phyloP scores from a whole-genome alignment of 108 stramenopile genomes.

The Schizochytrium sp. region DNA sequence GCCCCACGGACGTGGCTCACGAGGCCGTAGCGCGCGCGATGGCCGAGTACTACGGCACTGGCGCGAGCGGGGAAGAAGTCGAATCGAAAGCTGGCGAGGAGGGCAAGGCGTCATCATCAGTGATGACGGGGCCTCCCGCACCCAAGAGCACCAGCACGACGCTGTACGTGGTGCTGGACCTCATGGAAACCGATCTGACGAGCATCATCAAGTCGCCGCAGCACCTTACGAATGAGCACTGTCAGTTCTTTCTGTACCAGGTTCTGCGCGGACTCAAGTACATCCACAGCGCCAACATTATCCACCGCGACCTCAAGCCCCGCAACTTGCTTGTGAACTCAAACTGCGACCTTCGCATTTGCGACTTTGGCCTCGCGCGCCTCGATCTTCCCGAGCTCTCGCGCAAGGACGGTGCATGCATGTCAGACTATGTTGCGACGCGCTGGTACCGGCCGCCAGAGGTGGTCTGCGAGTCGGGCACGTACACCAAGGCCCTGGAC shows the following conservation, averaged over 20 bases:
- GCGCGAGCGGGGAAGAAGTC: not conserved
- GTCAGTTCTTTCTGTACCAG: constrained; percentile 20
- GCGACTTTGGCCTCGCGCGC: constrained; percentile 46
- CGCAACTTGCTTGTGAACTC: constrained; percentile 29
- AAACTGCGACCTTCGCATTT: constrained; percentile 18
- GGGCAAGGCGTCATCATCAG: not conserved
- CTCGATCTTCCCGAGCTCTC: constrained; percentile 20
- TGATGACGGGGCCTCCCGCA: not conserved
- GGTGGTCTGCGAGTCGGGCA: constrained; percentile 46
- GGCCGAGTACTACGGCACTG: constrained; percentile 1
- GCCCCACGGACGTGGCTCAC: not conserved
- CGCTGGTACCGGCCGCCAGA: constrained; percentile 58
- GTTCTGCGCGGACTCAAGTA: constrained; percentile 31
- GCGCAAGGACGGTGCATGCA: not conserved
- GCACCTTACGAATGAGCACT: not conserved
- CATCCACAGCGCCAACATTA: constrained; percentile 29
- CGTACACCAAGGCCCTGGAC: constrained; percentile 73
- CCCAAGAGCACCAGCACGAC: not conserved
- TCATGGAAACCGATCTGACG: constrained; percentile 22
- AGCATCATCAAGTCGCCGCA: constrained; percentile 24
- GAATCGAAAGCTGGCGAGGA: constrained; percentile 8
- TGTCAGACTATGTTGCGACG: constrained; percentile 57
- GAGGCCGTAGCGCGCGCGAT: not conserved
- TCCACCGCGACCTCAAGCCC: constrained; percentile 55
- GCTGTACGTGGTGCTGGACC: constrained; percentile 21